Percentiles rank a stretch among this genome's conserved stretches.
These are phyloP conservation scores for Senecio squalidus DNA, from an alignment of 140 eudicot species.

Conservation along the genomic window DNA sequence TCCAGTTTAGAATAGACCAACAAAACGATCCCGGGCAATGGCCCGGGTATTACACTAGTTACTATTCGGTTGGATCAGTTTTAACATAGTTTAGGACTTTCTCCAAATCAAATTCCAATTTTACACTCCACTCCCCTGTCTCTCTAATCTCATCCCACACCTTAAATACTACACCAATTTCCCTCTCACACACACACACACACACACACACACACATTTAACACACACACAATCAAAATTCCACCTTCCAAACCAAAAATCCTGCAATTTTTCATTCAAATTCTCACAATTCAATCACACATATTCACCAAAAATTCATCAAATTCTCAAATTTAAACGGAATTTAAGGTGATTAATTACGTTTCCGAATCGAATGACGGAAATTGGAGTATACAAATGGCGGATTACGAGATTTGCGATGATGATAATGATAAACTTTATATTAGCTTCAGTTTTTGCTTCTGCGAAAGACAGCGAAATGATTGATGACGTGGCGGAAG, in stretches of 20 bases:
- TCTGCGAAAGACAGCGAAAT: constrained; percentile 53
- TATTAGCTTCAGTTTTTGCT: constrained; percentile 50
- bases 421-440: constrained; percentile 41
- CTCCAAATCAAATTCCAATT: no score
- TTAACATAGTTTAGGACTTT: no score
- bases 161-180: not conserved
- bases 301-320: no score
- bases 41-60: no score
- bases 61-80: no score
- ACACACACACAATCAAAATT: not conserved
- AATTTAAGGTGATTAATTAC: not conserved
- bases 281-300: no score
- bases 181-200: not conserved
- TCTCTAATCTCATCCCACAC: not conserved
- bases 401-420: constrained; percentile 31
- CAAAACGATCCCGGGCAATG: no score
- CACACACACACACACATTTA: not conserved
- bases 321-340: not conserved
- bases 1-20: no score
- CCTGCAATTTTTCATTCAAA: no score
- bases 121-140: not conserved
- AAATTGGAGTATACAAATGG: constrained; percentile 34
- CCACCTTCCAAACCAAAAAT: no score
- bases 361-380: constrained; percentile 29
- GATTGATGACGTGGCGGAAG: constrained; percentile 15